These are phyloP conservation scores for Suaeda aralocaspica DNA, from an alignment of 148 eudicot genomes.

Conservation along the genomic window DNA sequence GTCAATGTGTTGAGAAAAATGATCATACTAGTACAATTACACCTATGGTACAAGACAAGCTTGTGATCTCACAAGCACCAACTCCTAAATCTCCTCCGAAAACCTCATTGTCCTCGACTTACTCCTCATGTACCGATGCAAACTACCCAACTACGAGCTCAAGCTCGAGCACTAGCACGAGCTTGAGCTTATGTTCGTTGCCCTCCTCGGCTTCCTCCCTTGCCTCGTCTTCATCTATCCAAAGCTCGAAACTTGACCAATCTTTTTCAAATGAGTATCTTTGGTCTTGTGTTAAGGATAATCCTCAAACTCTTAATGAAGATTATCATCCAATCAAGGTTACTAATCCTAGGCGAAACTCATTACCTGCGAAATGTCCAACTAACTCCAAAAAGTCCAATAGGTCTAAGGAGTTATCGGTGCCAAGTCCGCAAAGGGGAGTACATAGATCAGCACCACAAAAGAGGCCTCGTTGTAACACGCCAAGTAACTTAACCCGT, in stretches of 20 bases:
- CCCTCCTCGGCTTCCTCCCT: constrained; percentile 42
- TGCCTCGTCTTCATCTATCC: constrained; percentile 24
- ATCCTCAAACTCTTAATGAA: constrained; percentile 35
- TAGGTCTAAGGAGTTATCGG: constrained; percentile 20
- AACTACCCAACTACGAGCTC: constrained; percentile 23
- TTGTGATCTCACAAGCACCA: constrained; percentile 59
- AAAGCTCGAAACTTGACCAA: constrained; percentile 35
- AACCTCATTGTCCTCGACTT: constrained; percentile 31
- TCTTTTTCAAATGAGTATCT: constrained; percentile 52
- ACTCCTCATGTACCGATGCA: constrained; percentile 33
- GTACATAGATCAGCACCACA: constrained; percentile 23
- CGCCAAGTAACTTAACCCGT: constrained; percentile 49
- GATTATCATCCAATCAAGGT: constrained; percentile 26
- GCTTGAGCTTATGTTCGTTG: constrained; percentile 28
- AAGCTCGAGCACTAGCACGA: constrained; percentile 25
- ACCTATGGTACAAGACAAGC: constrained; percentile 51
- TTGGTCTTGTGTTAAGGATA: constrained; percentile 48
- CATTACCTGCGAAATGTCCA: constrained; percentile 10
- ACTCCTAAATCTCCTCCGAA: constrained; percentile 28
- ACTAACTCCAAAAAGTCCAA: constrained; percentile 15
- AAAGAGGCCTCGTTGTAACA: constrained; percentile 55
- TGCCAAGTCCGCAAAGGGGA: constrained; percentile 25
- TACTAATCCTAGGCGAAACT: constrained; percentile 11
- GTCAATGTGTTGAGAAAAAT: constrained; percentile 25
- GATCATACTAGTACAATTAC: not conserved